These are phyloP conservation scores for Lepidium sativum DNA, from an alignment of 345 rosid genomes.

Conservation along the genomic window DNA sequence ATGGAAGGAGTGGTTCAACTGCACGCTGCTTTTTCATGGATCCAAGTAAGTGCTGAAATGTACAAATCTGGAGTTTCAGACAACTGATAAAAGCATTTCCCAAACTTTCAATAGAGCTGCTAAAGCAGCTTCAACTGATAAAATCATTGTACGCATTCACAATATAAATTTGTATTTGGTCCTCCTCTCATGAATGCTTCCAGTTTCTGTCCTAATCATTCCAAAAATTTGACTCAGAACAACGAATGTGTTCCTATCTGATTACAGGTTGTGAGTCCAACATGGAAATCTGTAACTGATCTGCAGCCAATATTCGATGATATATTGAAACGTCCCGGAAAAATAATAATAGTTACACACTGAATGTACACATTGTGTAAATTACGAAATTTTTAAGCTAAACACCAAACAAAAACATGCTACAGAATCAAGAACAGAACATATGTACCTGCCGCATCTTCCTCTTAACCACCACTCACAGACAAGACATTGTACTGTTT, in stretches of 20 bases:
- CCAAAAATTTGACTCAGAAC: too few relatives aligned
- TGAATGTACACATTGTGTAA: too few relatives aligned
- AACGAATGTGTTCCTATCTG: neutral
- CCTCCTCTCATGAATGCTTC: too few relatives aligned
- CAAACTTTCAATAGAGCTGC: constrained; percentile 36
- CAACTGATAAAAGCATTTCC: neutral
- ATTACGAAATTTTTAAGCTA: too few relatives aligned
- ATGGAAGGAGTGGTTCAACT: constrained; percentile 77
- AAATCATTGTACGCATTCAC: constrained; percentile 34
- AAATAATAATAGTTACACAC: constrained; percentile 46
- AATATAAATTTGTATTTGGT: too few relatives aligned
- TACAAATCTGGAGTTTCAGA: too few relatives aligned
- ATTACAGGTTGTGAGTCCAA: constrained; percentile 37
- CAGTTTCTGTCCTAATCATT: too few relatives aligned
- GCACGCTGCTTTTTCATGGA: constrained; percentile 54
- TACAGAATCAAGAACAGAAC: neutral
- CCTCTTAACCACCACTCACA: constrained; percentile 50
- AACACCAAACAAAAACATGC: neutral
- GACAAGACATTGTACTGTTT: too few relatives aligned
- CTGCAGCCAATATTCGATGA: constrained; percentile 43
- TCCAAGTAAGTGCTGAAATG: too few relatives aligned
- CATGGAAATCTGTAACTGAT: constrained; percentile 42
- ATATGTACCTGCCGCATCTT: constrained; percentile 27
- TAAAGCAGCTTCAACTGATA: constrained; percentile 25
- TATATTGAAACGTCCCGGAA: constrained; percentile 41